phyloP scores from a whole-genome alignment of 768 basidiomycete species.

The Amanita thiersii region DNA sequence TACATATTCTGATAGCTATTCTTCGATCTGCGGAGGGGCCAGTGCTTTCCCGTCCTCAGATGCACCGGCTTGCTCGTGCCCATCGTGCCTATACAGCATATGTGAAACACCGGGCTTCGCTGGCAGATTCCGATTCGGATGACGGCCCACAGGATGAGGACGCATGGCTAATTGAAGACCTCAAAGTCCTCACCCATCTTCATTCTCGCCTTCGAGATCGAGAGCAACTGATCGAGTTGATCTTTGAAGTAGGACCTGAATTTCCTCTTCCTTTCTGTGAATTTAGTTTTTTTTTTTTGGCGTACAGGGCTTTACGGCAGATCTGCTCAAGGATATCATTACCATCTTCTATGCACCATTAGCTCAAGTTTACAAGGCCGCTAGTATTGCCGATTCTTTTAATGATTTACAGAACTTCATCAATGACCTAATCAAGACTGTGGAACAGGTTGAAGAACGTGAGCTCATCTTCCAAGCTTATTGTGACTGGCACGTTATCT shows the following conservation, averaged over 20 bases:
- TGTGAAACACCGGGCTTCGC: conserved; percentile 42
- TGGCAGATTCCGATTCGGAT: conserved; percentile 85
- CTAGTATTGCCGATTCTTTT: conserved; percentile 92
- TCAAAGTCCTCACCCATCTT: conserved; percentile 70
- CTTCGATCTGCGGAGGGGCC: conserved; percentile 77
- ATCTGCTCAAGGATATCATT: conserved; percentile 94
- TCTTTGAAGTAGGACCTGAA: conserved; percentile 71
- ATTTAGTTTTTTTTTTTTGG: neutral
- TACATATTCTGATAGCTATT: conserved; percentile 73
- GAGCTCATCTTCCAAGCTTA: conserved; percentile 22
- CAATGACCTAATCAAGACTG: conserved; percentile 90
- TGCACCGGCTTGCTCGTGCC: conserved; percentile 72
- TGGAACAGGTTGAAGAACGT: conserved; percentile 88
- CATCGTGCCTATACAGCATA: conserved; percentile 78
- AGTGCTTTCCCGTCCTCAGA: conserved; percentile 63
- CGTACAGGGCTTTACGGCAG: conserved; percentile 82
- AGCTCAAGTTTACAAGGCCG: conserved; percentile 95
- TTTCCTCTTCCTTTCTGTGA: neutral
- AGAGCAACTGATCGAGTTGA: conserved; percentile 85
- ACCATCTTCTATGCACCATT: conserved; percentile 97
- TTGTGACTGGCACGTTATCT: conserved; percentile 9
- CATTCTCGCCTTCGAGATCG: conserved; percentile 79
- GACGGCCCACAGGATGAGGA: conserved; percentile 92
- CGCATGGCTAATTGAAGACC: conserved; percentile 93
- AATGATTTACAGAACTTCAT: conserved; percentile 89